phyloP scores from a whole-genome alignment of 2,329 filamentous ascomycete genomes.

The Blastomyces gilchristii region DNA sequence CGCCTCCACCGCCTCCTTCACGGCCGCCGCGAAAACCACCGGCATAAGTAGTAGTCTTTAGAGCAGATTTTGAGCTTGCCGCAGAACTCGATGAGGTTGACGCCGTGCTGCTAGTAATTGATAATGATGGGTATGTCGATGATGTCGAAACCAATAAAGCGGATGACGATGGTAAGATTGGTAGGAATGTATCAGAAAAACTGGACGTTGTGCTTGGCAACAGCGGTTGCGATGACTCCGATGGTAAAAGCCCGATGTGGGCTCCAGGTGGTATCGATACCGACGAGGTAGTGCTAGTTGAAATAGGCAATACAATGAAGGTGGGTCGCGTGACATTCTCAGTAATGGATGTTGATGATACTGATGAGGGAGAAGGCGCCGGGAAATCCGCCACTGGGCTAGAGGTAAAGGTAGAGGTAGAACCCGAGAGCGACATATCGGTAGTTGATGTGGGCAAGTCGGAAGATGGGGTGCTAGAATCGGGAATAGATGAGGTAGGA shows the following conservation, averaged over 20 bases:
- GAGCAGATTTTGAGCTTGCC: conserved; percentile 4
- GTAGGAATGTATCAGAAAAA: neutral
- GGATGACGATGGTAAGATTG: conserved; percentile 1
- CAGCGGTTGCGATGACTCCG: neutral
- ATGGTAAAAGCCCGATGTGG: neutral
- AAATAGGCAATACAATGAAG: neutral
- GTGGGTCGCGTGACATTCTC: neutral
- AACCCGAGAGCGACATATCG: neutral
- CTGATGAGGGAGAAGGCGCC: neutral
- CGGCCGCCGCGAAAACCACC: conserved; percentile 12
- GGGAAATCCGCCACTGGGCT: neutral
- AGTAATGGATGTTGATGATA: neutral
- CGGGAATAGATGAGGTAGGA: neutral
- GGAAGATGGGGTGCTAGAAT: neutral
- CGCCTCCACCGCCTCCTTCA: conserved; percentile 12
- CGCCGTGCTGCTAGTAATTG: conserved; percentile 2
- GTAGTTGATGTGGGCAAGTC: neutral
- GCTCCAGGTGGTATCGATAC: neutral
- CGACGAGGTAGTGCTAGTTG: neutral
- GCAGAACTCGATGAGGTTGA: conserved; percentile 3
- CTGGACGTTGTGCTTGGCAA: neutral
- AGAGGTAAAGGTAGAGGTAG: neutral
- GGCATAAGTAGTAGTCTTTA: neutral
- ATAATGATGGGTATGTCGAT: neutral
- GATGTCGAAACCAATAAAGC: neutral